Percentiles rank a stretch among this genome's conserved stretches.
These are phyloP conservation scores for Onygenales sp. DNA, from an alignment of 2,329 filamentous ascomycete genomes.

Conservation along the genomic window DNA sequence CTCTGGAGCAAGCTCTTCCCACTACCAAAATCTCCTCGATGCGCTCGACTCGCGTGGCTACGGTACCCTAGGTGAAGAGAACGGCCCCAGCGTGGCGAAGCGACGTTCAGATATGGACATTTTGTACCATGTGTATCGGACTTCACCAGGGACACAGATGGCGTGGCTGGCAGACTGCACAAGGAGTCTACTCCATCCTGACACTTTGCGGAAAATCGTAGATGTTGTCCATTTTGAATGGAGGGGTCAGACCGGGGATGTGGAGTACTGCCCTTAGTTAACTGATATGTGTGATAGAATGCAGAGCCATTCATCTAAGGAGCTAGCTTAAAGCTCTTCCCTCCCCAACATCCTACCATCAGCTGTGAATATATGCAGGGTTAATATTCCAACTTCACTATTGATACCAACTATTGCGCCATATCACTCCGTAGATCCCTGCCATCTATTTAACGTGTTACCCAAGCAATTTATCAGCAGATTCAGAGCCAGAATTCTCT, in stretches of 20 bases:
- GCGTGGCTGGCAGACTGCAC: slow-evolving; percentile 15
- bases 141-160: background rate
- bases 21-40: slow-evolving; percentile 9
- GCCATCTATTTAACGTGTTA: too few species aligned
- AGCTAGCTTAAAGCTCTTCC: too few species aligned
- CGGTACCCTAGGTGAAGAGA: slow-evolving; percentile 1
- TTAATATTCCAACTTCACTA: too few species aligned
- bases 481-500: too few species aligned
- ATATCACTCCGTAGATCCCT: too few species aligned
- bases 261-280: slow-evolving; percentile 6
- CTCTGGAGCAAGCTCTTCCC: background rate
- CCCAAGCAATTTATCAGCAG: too few species aligned
- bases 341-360: too few species aligned
- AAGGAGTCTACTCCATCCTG: slow-evolving; percentile 12
- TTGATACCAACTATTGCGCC: too few species aligned
- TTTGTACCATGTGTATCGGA: slow-evolving; percentile 7
- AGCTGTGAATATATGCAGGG: too few species aligned
- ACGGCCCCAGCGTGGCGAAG: slow-evolving; percentile 7
- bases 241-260: slow-evolving; percentile 12
- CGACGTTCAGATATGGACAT: slow-evolving; percentile 11
- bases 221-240: slow-evolving; percentile 19
- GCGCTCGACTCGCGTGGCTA: slow-evolving; percentile 11
- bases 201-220: slow-evolving; percentile 12
- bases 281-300: too few species aligned
- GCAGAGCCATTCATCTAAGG: too few species aligned